These are phyloP conservation scores for Fusarium marasasianum DNA, from an alignment of 2,329 filamentous ascomycete species.

Conservation along the genomic window DNA sequence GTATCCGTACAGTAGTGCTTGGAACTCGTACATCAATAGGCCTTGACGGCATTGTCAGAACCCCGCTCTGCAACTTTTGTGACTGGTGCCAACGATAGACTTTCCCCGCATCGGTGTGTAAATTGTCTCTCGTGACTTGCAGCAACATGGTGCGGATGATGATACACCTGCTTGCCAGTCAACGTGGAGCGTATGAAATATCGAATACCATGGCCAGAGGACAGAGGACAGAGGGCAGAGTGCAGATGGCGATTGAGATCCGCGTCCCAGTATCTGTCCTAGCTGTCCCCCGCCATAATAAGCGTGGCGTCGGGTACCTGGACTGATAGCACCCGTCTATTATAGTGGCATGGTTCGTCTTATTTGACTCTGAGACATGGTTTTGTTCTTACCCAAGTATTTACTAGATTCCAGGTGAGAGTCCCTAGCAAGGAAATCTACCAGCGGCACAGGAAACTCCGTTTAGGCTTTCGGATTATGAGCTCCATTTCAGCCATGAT, in stretches of 20 bases:
- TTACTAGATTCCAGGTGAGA: not conserved
- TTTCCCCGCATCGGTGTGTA: conserved; percentile 30
- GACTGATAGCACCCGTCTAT: not conserved
- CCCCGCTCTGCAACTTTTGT: conserved; percentile 14
- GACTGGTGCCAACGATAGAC: conserved; percentile 25
- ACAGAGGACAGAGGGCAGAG: not conserved
- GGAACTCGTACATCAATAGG: conserved; percentile 6
- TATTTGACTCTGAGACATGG: conserved; percentile 8
- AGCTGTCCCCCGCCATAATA: not conserved
- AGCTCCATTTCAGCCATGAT: not conserved
- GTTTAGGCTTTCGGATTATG: not conserved
- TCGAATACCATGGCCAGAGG: not conserved
- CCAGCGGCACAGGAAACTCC: not conserved
- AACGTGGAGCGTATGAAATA: not conserved
- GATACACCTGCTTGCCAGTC: conserved; percentile 3
- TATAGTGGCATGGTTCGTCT: conserved; percentile 14
- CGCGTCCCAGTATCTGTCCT: conserved; percentile 15
- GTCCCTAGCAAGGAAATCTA: not conserved
- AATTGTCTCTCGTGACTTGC: conserved; percentile 26
- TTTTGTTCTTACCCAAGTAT: not conserved
- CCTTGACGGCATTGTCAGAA: conserved; percentile 3
- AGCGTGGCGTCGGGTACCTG: conserved; percentile 27
- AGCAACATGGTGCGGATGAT: conserved; percentile 17
- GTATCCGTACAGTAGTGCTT: not conserved
- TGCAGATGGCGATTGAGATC: conserved; percentile 33